Percentiles rank a stretch among this genome's conserved stretches.
Evolutionary conservation across 2,329 filamentous ascomycete species (phyloP).

Genomic region (Colletotrichum sp.): DNA sequence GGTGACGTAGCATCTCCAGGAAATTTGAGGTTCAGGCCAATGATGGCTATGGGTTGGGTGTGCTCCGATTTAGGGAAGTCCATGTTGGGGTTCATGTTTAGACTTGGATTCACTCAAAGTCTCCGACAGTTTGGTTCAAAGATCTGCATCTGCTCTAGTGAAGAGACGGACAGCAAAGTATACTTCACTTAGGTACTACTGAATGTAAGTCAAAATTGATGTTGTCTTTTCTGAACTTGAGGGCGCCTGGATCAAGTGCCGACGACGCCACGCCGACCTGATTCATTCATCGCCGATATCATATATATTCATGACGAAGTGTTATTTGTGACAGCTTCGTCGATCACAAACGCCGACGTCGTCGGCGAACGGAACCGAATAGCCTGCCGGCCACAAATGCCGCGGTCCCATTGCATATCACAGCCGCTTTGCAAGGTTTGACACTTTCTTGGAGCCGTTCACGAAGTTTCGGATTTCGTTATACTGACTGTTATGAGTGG

Average conservation of each 20-base stretch:
- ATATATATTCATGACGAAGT: not conserved
- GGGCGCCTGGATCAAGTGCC: not conserved
- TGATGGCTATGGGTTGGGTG: conserved; percentile 23
- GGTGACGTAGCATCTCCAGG: conserved; percentile 15
- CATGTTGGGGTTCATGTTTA: not conserved
- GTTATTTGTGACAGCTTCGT: not conserved
- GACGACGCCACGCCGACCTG: not conserved
- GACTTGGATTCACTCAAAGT: not conserved
- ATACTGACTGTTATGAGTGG: not conserved
- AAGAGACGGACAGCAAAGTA: not conserved
- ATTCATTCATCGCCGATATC: not conserved
- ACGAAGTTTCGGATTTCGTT: not conserved
- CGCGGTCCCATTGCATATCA: not conserved
- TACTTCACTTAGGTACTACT: not conserved
- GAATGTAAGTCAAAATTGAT: not conserved
- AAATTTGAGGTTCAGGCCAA: conserved; percentile 26
- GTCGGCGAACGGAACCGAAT: not conserved
- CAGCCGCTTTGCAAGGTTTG: not conserved
- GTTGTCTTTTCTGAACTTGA: not conserved
- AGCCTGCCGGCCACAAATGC: not conserved
- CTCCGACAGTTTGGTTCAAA: not conserved
- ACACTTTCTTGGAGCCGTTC: not conserved
- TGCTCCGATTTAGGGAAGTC: not conserved
- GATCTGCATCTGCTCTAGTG: not conserved
- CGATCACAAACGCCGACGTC: not conserved